Conservation (phyloP, 805 yeast species). For the Metschnikowia picachoensis region DNA sequence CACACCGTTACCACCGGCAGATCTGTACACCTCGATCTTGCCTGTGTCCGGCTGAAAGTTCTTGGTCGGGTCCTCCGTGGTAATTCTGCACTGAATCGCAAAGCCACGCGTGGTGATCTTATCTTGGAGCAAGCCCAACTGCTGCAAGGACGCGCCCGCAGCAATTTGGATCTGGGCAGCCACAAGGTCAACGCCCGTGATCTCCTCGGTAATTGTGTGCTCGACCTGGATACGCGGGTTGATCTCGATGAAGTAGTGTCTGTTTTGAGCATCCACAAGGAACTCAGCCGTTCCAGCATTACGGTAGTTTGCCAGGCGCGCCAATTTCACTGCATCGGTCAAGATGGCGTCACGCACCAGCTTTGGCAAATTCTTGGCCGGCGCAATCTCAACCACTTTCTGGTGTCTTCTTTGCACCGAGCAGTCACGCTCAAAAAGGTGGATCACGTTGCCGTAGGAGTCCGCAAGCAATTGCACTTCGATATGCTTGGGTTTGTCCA, state of each 20-base stretch:
- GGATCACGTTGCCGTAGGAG: constrained; percentile 89
- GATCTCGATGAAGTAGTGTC: constrained; percentile 97
- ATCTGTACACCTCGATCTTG: constrained; percentile 94
- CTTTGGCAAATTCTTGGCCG: constrained; percentile 84
- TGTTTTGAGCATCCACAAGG: constrained; percentile 85
- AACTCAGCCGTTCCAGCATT: constrained; percentile 99
- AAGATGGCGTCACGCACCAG: constrained; percentile 87
- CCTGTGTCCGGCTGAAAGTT: constrained; percentile 99
- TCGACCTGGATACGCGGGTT: constrained; percentile 98
- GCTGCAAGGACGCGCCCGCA: constrained; percentile 92
- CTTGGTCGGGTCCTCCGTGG: constrained; percentile 96
- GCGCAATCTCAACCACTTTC: constrained; percentile 97
- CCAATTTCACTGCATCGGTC: constrained; percentile 91
- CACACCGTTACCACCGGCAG: constrained; percentile 99
- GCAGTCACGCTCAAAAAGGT: constrained; percentile 95
- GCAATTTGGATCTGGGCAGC: constrained; percentile 99
- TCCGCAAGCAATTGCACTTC: constrained; percentile 97
- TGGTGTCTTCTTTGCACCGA: constrained; percentile 99
- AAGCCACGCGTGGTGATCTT: constrained; percentile 94
- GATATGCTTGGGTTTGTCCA: constrained; percentile 94
- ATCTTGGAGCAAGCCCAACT: constrained; percentile 90
- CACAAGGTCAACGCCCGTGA: constrained; percentile 95
- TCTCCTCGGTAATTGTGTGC: constrained; percentile 98
- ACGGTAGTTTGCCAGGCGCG: constrained; percentile 81
- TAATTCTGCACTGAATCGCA: constrained; percentile 98